These are phyloP conservation scores for Polyrhizophydium stewartii DNA, from an alignment of 371 early-diverging fungal genomes.

Conservation along the genomic window DNA sequence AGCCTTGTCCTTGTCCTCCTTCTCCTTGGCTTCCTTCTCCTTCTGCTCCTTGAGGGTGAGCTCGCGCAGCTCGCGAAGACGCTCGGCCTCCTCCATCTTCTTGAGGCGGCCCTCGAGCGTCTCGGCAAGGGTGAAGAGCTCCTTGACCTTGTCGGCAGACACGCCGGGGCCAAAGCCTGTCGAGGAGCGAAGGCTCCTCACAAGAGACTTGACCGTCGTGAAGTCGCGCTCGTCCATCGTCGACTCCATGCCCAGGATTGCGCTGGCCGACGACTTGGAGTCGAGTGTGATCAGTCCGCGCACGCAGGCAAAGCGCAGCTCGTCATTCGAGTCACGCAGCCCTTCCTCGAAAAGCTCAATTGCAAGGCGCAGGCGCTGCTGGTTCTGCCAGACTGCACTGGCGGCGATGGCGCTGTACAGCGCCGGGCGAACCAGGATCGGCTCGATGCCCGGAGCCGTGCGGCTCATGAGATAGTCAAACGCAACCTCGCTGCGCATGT, in stretches of 20 bases:
- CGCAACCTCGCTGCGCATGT: constrained; percentile 36
- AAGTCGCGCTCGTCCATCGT: constrained; percentile 35
- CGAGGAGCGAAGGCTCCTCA: constrained; percentile 10
- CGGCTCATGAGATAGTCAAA: constrained; percentile 38
- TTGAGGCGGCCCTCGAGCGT: constrained; percentile 43
- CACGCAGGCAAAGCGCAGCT: constrained; percentile 23
- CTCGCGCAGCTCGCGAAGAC: constrained; percentile 17
- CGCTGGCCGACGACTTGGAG: constrained; percentile 13
- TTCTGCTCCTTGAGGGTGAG: background rate
- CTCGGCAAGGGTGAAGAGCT: constrained; percentile 34
- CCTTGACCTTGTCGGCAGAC: constrained; percentile 14
- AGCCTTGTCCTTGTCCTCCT: constrained; percentile 1
- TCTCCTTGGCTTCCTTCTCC: background rate
- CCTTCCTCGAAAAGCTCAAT: constrained; percentile 30
- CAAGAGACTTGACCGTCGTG: constrained; percentile 14
- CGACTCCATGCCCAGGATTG: constrained; percentile 16
- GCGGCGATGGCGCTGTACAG: constrained; percentile 27
- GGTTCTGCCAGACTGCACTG: constrained; percentile 38
- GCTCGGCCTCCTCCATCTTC: constrained; percentile 36
- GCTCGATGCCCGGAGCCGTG: constrained; percentile 29
- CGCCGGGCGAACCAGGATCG: constrained; percentile 23
- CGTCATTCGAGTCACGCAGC: constrained; percentile 22
- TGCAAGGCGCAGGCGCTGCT: constrained; percentile 16
- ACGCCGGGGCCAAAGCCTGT: constrained; percentile 1
- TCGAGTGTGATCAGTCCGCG: constrained; percentile 24